A percentile compares a stretch with the other conserved stretches of the same genome.
Evolutionary conservation across 768 basidiomycete genomes (phyloP).

Genomic region (Boletus sp.): DNA sequence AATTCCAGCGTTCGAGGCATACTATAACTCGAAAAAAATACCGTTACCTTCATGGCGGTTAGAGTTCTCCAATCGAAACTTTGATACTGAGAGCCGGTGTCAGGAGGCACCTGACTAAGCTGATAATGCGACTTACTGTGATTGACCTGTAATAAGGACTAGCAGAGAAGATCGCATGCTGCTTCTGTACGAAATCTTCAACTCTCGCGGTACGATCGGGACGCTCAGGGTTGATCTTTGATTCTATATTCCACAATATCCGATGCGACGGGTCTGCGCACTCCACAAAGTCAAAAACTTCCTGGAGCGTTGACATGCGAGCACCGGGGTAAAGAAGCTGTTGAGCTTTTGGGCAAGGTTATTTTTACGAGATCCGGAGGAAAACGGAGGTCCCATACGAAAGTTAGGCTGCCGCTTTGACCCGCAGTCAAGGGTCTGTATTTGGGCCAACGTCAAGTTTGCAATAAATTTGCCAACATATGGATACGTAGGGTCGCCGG

Average conservation of each 20-base stretch:
- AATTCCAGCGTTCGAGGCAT: background rate
- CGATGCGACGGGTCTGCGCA: conserved; percentile 65
- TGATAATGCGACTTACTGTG: conserved; percentile 43
- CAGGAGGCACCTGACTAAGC: background rate
- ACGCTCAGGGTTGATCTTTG: conserved; percentile 60
- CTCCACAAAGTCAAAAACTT: conserved; percentile 71
- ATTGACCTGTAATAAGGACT: conserved; percentile 64
- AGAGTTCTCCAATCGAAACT: conserved; percentile 82
- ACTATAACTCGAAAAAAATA: background rate
- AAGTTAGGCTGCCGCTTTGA: conserved; percentile 56
- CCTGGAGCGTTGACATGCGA: conserved; percentile 67
- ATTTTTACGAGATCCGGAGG: background rate
- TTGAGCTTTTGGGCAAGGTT: conserved; percentile 40
- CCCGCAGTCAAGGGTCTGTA: conserved; percentile 80
- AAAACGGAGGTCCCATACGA: conserved; percentile 41
- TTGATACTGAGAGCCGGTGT: conserved; percentile 52
- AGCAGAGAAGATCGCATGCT: conserved; percentile 53
- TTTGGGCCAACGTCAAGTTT: conserved; percentile 74
- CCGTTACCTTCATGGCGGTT: conserved; percentile 60
- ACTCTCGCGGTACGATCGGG: conserved; percentile 51
- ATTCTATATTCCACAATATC: conserved; percentile 76
- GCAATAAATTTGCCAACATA: conserved; percentile 76
- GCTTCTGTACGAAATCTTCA: conserved; percentile 58
- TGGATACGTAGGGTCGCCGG: conserved; percentile 59
- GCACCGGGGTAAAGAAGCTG: conserved; percentile 66